Evolutionary conservation across 2,329 filamentous ascomycete genomes (phyloP).

Genomic region (Coleophoma cylindrospora): DNA sequence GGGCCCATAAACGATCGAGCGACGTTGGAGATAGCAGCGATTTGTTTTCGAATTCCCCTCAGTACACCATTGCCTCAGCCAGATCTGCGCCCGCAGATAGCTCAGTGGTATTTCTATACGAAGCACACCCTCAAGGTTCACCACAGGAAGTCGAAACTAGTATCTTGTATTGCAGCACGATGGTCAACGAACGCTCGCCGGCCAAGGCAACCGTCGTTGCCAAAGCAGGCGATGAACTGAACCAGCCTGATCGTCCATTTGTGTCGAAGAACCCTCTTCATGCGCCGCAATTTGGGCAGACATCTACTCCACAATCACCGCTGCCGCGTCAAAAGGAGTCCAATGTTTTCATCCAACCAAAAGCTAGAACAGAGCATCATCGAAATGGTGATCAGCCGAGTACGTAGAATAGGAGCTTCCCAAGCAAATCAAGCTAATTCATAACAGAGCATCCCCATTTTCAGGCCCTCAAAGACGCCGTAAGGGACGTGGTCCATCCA

Average conservation of each 20-base stretch:
- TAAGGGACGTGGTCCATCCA: slow-evolving; percentile 18
- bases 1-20: slow-evolving; percentile 14
- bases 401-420: slow-evolving; percentile 7
- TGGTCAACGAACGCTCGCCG: slow-evolving; percentile 28
- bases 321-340: slow-evolving; percentile 19
- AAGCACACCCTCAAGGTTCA: not conserved
- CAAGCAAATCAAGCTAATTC: not conserved
- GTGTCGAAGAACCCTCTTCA: not conserved
- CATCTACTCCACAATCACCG: slow-evolving; percentile 25
- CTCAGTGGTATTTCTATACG: slow-evolving; percentile 1
- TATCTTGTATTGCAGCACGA: slow-evolving; percentile 3
- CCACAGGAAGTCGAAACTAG: slow-evolving; percentile 3
- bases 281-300: slow-evolving; percentile 24
- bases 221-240: too few relatives aligned
- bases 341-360: slow-evolving; percentile 25
- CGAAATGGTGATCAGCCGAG: slow-evolving; percentile 16
- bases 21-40: slow-evolving; percentile 26
- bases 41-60: slow-evolving; percentile 15
- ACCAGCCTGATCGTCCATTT: too few relatives aligned
- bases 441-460: slow-evolving; percentile 20
- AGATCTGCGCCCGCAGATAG: not conserved
- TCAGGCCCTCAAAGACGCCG: slow-evolving; percentile 21
- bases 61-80: not conserved
- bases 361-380: slow-evolving; percentile 24
- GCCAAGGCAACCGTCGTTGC: slow-evolving; percentile 19